phyloP scores from a whole-genome alignment of 78 protist species.

The Isochrysis galbana region DNA sequence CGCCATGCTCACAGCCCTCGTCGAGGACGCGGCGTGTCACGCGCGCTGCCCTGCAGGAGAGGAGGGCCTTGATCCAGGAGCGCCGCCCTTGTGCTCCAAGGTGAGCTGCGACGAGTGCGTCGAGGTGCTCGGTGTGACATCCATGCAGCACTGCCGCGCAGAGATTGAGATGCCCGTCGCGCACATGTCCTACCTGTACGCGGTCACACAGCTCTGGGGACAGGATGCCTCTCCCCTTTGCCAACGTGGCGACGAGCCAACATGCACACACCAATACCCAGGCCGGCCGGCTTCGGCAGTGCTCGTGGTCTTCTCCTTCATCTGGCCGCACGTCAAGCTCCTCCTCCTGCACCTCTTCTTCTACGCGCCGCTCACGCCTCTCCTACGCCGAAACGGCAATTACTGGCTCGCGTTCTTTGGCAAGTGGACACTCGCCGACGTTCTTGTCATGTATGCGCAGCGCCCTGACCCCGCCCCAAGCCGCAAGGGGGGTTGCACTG shows the following conservation, averaged over 20 bases:
- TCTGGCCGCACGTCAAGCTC: conserved; percentile 21
- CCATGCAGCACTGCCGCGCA: neutral
- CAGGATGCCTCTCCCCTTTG: neutral
- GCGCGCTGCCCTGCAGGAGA: neutral
- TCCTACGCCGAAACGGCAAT: neutral
- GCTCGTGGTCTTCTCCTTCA: neutral
- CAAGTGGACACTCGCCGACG: conserved; percentile 1
- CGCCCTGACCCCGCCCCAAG: too few species aligned
- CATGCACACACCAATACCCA: neutral
- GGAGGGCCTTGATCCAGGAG: neutral
- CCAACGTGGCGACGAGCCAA: neutral
- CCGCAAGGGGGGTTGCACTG: too few species aligned
- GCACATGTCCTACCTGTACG: neutral
- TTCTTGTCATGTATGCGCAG: conserved; percentile 9
- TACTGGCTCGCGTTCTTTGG: conserved; percentile 24
- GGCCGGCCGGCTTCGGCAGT: neutral
- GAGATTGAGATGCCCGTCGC: neutral
- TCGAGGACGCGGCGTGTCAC: neutral
- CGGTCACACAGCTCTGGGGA: neutral
- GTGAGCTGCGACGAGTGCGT: neutral
- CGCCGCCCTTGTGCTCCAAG: neutral
- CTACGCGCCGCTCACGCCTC: neutral
- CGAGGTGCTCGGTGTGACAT: neutral
- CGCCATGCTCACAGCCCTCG: neutral
- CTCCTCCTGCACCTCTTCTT: neutral